Percentiles rank a stretch among this genome's conserved stretches.
Conservation (phyloP, 2,329 filamentous ascomycete species). For the Fusarium stilboides region DNA sequence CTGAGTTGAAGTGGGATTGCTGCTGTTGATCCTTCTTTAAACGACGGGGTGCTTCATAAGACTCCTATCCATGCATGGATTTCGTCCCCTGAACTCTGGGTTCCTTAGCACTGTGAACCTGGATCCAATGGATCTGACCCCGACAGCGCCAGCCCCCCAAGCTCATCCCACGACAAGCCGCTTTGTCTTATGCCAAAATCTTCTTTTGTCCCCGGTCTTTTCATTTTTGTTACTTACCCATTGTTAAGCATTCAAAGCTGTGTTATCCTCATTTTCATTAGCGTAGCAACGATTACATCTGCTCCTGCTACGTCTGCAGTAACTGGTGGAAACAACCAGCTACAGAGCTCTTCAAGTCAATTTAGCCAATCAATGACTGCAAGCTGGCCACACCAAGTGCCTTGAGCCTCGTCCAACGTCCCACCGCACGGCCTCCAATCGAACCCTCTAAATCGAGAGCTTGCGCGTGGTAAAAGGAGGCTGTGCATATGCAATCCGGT, state of each 20-base stretch:
- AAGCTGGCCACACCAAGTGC: constrained; percentile 49
- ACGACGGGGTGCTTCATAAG: constrained; percentile 24
- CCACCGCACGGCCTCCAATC: constrained; percentile 44
- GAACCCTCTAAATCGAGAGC: constrained; percentile 34
- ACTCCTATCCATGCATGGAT: constrained; percentile 5
- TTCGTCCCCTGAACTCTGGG: constrained; percentile 16
- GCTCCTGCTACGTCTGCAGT: constrained; percentile 1
- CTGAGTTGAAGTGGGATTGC: constrained; percentile 22
- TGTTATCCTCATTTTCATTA: not conserved
- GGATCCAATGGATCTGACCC: constrained; percentile 26
- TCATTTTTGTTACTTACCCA: not conserved
- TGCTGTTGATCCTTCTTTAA: constrained; percentile 34
- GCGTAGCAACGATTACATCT: not conserved
- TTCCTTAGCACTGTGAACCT: constrained; percentile 36
- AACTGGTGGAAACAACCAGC: constrained; percentile 28
- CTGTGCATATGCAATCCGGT: constrained; percentile 42
- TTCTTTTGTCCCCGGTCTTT: constrained; percentile 3
- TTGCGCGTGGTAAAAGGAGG: constrained; percentile 42
- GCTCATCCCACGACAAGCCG: constrained; percentile 17
- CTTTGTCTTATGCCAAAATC: constrained; percentile 17
- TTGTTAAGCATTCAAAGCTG: not conserved
- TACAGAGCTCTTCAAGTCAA: constrained; percentile 9
- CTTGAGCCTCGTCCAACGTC: constrained; percentile 49
- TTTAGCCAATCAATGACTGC: constrained; percentile 45
- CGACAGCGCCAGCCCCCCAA: constrained; percentile 36